Percentiles rank a stretch among this genome's conserved stretches.
Conservation (phyloP, 306 rosid species). For the Hylodesmum podocarpum region DNA sequence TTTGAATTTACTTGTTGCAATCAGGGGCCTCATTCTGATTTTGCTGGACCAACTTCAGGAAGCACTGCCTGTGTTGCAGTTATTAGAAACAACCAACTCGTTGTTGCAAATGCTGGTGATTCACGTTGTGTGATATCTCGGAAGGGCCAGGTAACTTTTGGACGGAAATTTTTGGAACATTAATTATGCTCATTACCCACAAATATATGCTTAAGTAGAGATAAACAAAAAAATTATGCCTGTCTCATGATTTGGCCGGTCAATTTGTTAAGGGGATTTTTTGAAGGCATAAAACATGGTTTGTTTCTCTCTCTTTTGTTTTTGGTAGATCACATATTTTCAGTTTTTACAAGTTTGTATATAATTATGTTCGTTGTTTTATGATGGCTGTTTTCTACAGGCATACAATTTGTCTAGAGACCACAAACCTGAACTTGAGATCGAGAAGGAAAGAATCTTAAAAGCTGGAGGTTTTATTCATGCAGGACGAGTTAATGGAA, state of each 20-base stretch:
- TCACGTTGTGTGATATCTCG: constrained; percentile 95
- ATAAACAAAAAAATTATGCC: neutral
- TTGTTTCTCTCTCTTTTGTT: constrained; percentile 2
- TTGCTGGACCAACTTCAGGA: constrained; percentile 94
- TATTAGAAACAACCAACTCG: constrained; percentile 67
- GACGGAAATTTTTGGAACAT: constrained; percentile 21
- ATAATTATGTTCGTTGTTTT: neutral
- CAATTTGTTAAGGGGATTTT: neutral
- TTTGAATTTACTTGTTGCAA: constrained; percentile 23
- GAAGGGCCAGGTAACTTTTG: constrained; percentile 78
- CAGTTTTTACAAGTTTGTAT: neutral
- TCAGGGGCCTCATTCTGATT: constrained; percentile 98
- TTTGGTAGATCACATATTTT: constrained; percentile 9
- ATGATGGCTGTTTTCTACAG: constrained; percentile 49
- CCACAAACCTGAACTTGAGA: constrained; percentile 95
- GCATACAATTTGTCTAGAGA: constrained; percentile 92
- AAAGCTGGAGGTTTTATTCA: constrained; percentile 97
- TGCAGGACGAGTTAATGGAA: constrained; percentile 97
- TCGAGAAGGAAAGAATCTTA: constrained; percentile 87
- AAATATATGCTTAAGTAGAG: neutral
- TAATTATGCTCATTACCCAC: neutral
- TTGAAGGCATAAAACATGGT: constrained; percentile 1
- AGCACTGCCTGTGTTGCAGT: constrained; percentile 97
- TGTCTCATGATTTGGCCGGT: neutral
- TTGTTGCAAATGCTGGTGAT: constrained; percentile 99